Evolutionary conservation across 2,329 filamentous ascomycete species (phyloP), one percentile per base, ranked within the genome.

Genomic region (Aspergillus intermedius): DNA sequence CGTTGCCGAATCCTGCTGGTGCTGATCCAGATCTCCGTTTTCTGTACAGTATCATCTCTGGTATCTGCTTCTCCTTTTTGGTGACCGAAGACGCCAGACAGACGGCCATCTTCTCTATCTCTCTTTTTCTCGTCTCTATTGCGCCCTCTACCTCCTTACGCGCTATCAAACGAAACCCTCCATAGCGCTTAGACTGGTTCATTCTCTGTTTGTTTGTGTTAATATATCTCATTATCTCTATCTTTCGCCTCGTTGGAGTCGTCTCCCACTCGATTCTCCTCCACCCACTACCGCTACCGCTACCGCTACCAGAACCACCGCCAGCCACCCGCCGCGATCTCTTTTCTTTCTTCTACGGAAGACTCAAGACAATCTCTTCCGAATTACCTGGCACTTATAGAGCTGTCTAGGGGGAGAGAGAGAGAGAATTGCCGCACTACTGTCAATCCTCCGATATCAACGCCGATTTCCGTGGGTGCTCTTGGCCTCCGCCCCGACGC

Each of bases 401-500:
- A 22, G 21, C 3, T 30, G 3, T 12, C 21, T 22, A 5, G 4
- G 5, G 21, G 5, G 21, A 22, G 21, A 22, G 21, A 4, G 10
- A 4, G 10, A 12, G 25, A 30, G 10, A 30, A 30, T 30, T 30
- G 25, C 25, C 4, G 21, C 21, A 22, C 21, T 22, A 22, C 4
- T 22, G 4, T 22, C 25, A 12, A 5, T 12, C 10, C 9, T 30
- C 25, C 25, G 25, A 30, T 59, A 55, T 59, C 54, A 59, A 61
- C 60, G 54, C 56, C 58, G 58, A 55, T 59, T 59, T 12, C 63
- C 54, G 15, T 23, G 62, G 60, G 55, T 63, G 62, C 60, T 65
- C 61, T 64, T 66, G 64, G 61, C 61, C 58, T 62, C 60, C 60
- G 54, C 60, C 56, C 59, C 57, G 55, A 61, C 62, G 58, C 61